Evolutionary conservation across 2,329 filamentous ascomycete species (phyloP).

Genomic region (Fusarium verrucosum): DNA sequence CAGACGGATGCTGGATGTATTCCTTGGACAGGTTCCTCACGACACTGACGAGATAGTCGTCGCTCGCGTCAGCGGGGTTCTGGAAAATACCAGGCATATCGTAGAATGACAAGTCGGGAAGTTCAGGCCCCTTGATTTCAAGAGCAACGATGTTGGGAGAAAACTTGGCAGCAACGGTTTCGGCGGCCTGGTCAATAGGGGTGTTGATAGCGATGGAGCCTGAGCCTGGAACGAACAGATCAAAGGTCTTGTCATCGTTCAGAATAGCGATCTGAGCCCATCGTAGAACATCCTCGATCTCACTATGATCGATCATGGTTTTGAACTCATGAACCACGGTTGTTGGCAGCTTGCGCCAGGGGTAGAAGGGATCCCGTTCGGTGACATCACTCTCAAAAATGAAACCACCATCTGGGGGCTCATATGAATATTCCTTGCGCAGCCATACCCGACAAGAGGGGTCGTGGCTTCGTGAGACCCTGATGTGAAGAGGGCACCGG

Average conservation of each 20-base stretch:
- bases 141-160: constrained; percentile 84
- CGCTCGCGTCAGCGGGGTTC: constrained; percentile 69
- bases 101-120: constrained; percentile 82
- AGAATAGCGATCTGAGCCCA: constrained; percentile 82
- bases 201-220: constrained; percentile 53
- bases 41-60: constrained; percentile 75
- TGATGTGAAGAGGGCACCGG: constrained; percentile 81
- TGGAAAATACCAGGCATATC: constrained; percentile 87
- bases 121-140: constrained; percentile 74
- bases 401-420: constrained; percentile 51
- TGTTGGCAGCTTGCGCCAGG: constrained; percentile 66
- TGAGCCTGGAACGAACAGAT: constrained; percentile 64
- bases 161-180: constrained; percentile 69
- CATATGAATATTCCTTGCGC: constrained; percentile 69
- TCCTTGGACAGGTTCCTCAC: constrained; percentile 75
- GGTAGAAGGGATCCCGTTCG: constrained; percentile 65
- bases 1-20: constrained; percentile 74
- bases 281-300: constrained; percentile 73
- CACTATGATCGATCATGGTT: constrained; percentile 65
- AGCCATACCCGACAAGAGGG: constrained; percentile 78
- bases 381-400: constrained; percentile 60
- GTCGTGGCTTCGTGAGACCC: constrained; percentile 64
- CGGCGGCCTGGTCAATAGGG: constrained; percentile 49
- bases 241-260: constrained; percentile 67
- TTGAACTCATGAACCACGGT: constrained; percentile 67